Evolutionary conservation across 2,329 filamentous ascomycete species (phyloP), one percentile per base, ranked within the genome.

Genomic region (Bipolaris cookei): DNA sequence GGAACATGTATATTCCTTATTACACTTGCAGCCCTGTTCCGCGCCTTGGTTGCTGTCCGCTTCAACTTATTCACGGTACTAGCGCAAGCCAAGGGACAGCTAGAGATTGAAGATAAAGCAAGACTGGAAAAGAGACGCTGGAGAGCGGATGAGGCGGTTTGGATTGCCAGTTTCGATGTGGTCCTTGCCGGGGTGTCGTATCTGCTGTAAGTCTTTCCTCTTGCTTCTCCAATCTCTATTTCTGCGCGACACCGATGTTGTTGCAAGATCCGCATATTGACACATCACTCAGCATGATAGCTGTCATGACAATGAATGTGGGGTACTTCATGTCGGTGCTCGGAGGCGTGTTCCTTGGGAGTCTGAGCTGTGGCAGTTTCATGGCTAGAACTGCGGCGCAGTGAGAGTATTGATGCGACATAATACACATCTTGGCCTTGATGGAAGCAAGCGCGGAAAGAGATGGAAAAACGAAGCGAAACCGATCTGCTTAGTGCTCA

Each of bases 1-100:
- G 93, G 86, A 45, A 95, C 92, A 7, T 96, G 93, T 80, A 90
- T 97, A 74, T 97, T 97, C 78, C 83, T 97, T 55, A 87, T 96
- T 71, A 68, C 88, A 20, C 85, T 97, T 34, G 87, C 87, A 51
- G 79, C 87, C 54, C 70, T 89, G 58, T 87, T 88, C 71, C 88
- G 92, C 44, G 76, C 81, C 13, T 81, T 96, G 6, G 77, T 93
- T 20, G 92, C 92, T 1, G 79, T 85, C 66, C 90, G 90, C 71
- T 70, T 65, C 16, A 69, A 80, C 41, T 61, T 80, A 10, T 75
- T 84, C 79, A 76, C 84, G 80, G 75, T 84, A 79, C 16, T 69
- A 23, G 58, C 32, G 16, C 11, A 16, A 4, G 41, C 35, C 20
- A 37, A 89, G 90, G 64, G 90, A 89, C 0, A 63, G 90, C 89